Evolutionary conservation across 2,329 filamentous ascomycete species (phyloP).

Genomic region (Xylaria sp.): DNA sequence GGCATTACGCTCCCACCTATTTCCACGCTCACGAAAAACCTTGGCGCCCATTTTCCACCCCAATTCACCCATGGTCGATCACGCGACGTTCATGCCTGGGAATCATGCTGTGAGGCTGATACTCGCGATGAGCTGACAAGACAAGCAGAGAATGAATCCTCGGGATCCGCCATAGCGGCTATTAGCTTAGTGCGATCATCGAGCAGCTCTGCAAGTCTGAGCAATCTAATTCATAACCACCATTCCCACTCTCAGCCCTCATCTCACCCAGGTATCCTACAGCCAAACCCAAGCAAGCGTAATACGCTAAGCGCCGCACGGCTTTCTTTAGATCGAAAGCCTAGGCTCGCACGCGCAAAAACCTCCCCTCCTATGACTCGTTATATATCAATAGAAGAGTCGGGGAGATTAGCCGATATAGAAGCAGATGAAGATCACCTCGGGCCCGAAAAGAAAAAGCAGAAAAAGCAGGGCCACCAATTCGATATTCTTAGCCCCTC

Average conservation of each 20-base stretch:
- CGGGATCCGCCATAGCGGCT: conserved; percentile 80
- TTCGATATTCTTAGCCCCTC: conserved; percentile 56
- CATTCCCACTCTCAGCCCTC: conserved; percentile 20
- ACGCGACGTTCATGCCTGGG: conserved; percentile 88
- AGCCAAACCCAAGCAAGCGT: conserved; percentile 71
- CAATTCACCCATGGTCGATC: conserved; percentile 76
- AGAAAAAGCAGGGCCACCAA: conserved; percentile 56
- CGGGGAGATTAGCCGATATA: conserved; percentile 45
- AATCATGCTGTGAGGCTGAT: conserved; percentile 87
- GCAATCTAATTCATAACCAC: conserved; percentile 49
- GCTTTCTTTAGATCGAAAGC: conserved; percentile 63
- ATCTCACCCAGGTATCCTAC: conserved; percentile 49
- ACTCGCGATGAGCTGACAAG: conserved; percentile 79
- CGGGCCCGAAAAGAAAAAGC: conserved; percentile 44
- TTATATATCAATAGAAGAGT: conserved; percentile 24
- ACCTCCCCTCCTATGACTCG: conserved; percentile 45
- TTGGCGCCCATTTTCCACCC: conserved; percentile 64
- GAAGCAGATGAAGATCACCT: conserved; percentile 30
- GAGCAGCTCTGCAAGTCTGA: conserved; percentile 61
- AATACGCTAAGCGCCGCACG: conserved; percentile 59
- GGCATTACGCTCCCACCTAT: conserved; percentile 67
- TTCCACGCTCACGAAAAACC: conserved; percentile 60
- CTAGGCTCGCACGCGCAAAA: conserved; percentile 69
- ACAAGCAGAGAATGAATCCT: conserved; percentile 83
- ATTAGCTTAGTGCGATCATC: conserved; percentile 83